These are phyloP conservation scores for Spergularia bocconei DNA, from an alignment of 148 eudicot genomes.

Conservation along the genomic window DNA sequence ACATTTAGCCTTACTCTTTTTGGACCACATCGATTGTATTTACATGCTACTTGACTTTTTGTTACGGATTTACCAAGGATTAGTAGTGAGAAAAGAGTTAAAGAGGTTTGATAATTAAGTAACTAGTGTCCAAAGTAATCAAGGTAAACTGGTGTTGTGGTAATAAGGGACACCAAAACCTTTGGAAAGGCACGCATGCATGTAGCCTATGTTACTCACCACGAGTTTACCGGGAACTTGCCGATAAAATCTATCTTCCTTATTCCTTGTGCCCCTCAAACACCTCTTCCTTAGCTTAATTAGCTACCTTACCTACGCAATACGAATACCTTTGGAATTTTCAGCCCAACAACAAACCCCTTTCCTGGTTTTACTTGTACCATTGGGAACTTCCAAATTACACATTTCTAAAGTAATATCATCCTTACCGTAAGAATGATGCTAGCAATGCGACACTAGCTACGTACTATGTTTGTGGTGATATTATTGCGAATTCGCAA, in stretches of 20 bases:
- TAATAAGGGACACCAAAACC: constrained; percentile 28
- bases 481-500: too few species aligned
- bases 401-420: too few species aligned
- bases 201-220: constrained; percentile 26
- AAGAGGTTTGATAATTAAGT: too few species aligned
- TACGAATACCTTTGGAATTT: background rate
- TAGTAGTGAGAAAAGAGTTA: too few species aligned
- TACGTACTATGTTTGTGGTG: too few species aligned
- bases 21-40: background rate
- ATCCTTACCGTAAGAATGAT: constrained; percentile 1
- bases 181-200: constrained; percentile 24
- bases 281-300: constrained; percentile 1
- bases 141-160: constrained; percentile 24
- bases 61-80: too few species aligned
- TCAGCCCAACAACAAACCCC: constrained; percentile 7
- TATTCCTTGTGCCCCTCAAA: constrained; percentile 20
- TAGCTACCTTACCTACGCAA: background rate
- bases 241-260: constrained; percentile 11
- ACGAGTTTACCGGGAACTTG: constrained; percentile 27
- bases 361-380: constrained; percentile 9
- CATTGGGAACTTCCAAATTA: too few species aligned
- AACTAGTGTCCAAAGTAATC: background rate
- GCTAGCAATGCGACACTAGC: background rate
- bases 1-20: too few species aligned
- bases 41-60: too few species aligned